These are phyloP conservation scores for Ophiocordyceps camponoti-leonardi DNA, from an alignment of 2,329 filamentous ascomycete genomes.

Conservation along the genomic window DNA sequence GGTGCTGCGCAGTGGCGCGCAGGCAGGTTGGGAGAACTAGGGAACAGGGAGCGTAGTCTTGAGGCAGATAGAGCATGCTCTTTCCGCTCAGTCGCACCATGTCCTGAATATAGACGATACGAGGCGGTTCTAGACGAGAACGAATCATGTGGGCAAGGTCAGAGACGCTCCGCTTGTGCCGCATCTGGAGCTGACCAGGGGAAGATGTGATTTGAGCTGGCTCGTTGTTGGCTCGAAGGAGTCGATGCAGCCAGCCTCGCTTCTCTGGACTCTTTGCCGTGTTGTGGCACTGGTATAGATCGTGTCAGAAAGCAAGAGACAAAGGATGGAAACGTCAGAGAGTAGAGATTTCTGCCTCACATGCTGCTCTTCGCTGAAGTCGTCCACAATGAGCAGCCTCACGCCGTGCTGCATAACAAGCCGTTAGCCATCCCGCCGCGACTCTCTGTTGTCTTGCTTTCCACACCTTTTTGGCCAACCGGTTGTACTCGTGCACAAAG, in stretches of 20 bases:
- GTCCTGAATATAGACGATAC: conserved; percentile 34
- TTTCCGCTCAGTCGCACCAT: conserved; percentile 46
- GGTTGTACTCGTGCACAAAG: conserved; percentile 42
- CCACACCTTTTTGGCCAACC: conserved; percentile 36
- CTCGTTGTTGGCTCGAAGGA: conserved; percentile 12
- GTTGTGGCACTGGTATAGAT: conserved; percentile 5
- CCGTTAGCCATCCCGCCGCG: background rate
- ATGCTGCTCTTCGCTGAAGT: conserved; percentile 13
- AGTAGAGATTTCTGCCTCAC: conserved; percentile 11
- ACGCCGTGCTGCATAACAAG: conserved; percentile 31
- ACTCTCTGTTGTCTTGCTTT: background rate
- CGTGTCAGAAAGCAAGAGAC: background rate
- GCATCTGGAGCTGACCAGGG: conserved; percentile 4
- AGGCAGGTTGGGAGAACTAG: conserved; percentile 48
- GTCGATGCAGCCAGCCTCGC: conserved; percentile 19
- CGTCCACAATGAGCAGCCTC: conserved; percentile 19
- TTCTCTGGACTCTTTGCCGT: conserved; percentile 10
- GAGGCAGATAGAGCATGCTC: conserved; percentile 41
- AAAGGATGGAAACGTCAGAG: background rate
- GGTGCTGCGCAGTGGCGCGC: conserved; percentile 46
- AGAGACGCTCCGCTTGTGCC: conserved; percentile 35
- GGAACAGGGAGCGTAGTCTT: conserved; percentile 37
- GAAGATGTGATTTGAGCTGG: conserved; percentile 4
- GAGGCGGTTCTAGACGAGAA: conserved; percentile 25
- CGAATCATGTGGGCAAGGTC: conserved; percentile 32